phyloP scores from a whole-genome alignment of 345 rosid species.

The Acer yangbiense region DNA sequence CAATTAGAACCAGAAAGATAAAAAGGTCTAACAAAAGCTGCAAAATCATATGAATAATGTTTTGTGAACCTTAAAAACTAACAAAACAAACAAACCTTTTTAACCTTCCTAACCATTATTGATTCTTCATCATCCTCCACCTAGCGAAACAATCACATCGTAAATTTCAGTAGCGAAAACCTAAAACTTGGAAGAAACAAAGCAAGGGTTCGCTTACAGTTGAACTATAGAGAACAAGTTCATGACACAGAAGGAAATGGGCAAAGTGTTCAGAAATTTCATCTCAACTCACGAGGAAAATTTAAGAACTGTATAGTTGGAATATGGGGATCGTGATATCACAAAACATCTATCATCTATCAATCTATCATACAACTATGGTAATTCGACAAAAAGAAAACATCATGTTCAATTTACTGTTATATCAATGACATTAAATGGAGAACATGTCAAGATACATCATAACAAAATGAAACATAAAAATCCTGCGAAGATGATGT shows the following conservation, averaged over 20 bases:
- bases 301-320: not conserved
- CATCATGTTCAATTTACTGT: no score
- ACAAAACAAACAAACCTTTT: slow-evolving; percentile 27
- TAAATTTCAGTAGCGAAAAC: not conserved
- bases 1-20: not conserved
- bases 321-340: not conserved
- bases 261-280: not conserved
- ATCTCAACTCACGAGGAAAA: not conserved
- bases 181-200: not conserved
- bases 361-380: not conserved
- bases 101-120: slow-evolving; percentile 36
- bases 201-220: not conserved
- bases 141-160: slow-evolving; percentile 24
- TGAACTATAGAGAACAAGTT: not conserved
- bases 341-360: not conserved
- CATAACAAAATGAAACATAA: not conserved
- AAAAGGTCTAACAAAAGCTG: not conserved
- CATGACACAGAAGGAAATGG: not conserved
- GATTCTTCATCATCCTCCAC: slow-evolving; percentile 53
- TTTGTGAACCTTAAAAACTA: not conserved
- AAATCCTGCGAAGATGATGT: no score
- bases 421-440: not conserved
- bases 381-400: not conserved
- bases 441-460: not conserved
- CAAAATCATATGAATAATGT: not conserved